A percentile compares a stretch with the other conserved stretches of the same genome.
Conservation (phyloP, 495 filamentous ascomycete genomes). For the Penicillium goetzii region DNA sequence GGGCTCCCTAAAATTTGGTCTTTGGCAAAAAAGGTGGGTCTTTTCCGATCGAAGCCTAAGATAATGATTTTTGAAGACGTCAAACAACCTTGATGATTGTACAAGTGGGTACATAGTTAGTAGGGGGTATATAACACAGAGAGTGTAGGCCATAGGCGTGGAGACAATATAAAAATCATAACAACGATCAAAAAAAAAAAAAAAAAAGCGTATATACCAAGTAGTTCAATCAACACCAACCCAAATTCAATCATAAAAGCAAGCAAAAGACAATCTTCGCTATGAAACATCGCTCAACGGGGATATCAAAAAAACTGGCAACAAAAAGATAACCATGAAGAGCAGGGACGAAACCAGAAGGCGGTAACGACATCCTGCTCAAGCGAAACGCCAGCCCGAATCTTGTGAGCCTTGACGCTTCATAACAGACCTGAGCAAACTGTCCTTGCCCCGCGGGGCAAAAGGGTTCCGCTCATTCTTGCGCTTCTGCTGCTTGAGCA, state of each 20-base stretch:
- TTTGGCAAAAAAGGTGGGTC: too few species aligned
- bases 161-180: not conserved
- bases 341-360: too few species aligned
- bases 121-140: slow-evolving; percentile 3
- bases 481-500: slow-evolving; percentile 50
- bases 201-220: not conserved
- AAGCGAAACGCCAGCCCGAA: slow-evolving; percentile 48
- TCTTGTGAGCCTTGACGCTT: slow-evolving; percentile 35
- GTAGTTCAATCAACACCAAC: not conserved
- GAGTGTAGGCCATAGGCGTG: not conserved
- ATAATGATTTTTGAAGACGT: not conserved
- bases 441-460: slow-evolving; percentile 21
- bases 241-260: not conserved
- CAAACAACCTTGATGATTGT: not conserved
- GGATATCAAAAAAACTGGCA: not conserved
- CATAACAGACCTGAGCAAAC: slow-evolving; percentile 37
- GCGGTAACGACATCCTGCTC: not conserved
- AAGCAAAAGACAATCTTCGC: not conserved
- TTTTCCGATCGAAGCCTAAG: too few species aligned
- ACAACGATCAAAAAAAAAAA: not conserved
- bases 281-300: not conserved
- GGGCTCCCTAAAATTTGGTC: too few species aligned
- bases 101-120: not conserved
- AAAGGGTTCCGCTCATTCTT: slow-evolving; percentile 31
- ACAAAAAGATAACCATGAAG: not conserved